Evolutionary conservation across 2,329 filamentous ascomycete species (phyloP), one percentile per base, ranked within the genome.

Genomic region (Pseudopyrenochaeta lycopersici): DNA sequence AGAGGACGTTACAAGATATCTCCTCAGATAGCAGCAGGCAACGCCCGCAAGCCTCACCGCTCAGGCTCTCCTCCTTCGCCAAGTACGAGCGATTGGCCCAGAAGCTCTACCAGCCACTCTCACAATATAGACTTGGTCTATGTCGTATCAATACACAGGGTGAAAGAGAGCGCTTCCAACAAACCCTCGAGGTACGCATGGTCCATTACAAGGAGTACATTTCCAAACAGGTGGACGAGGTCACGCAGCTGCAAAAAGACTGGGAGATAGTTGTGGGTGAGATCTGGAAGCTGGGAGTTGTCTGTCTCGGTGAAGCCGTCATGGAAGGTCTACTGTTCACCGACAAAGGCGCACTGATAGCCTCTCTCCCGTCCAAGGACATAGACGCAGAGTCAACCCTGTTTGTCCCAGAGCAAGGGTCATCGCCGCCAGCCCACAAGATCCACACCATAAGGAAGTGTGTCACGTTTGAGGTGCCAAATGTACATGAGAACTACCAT

Each of bases 261-360:
- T 76, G 73, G 72, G 64, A 70, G 43, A 30, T 18, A 0, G 46
- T 67, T 1, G 52, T 70, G 2, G 64, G 64, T 17, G 69, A 75
- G 54, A 70, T 75, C 15, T 72, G 64, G 61, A 67, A 70, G 41
- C 35, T 68, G 3, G 70, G 71, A 7, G 45, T 60, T 0, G 43
- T 32, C 9, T 62, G 55, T 27, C 42, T 75, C 14, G 72, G 71
- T 3, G 51, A 70, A 36, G 49, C 51, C 2, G 41, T 23, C 0
- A 68, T 73, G 62, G 30, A 58, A 11, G 17, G 51, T 12, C 33
- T 73, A 14, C 43, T 72, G 10, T 54, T 65, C 20, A 40, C 50
- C 3, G 18, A 57, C n/a, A 39, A 53, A 35, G 49, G 23, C 7
- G 33, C 10, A 1, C 18, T 31, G 7, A 36, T 11, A 9, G 6